phyloP scores from a whole-genome alignment of 768 basidiomycete genomes.

The Nevesoporus exiguus region DNA sequence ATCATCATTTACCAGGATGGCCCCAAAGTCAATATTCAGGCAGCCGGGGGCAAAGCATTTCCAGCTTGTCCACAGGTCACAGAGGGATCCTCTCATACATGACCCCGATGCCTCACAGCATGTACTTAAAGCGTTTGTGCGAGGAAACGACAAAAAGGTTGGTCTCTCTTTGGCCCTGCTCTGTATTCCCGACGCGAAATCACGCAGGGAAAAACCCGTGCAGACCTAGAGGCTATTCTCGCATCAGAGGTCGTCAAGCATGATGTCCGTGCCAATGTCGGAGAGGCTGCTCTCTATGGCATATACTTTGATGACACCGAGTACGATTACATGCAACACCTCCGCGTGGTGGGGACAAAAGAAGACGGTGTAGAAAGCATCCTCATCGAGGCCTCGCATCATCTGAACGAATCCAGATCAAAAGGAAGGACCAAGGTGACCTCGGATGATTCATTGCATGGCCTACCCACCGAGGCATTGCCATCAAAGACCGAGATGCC shows the following conservation, averaged over 20 bases:
- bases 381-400: constrained; percentile 74
- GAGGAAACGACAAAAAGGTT: constrained; percentile 70
- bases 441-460: constrained; percentile 38
- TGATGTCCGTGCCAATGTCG: constrained; percentile 55
- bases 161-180: not conserved
- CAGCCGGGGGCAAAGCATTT: constrained; percentile 90
- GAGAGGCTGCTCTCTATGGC: constrained; percentile 87
- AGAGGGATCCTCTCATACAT: constrained; percentile 92
- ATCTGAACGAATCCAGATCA: constrained; percentile 29
- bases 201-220: constrained; percentile 71
- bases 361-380: constrained; percentile 81
- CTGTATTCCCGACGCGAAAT: constrained; percentile 15
- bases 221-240: constrained; percentile 68
- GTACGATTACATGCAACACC: constrained; percentile 98
- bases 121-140: constrained; percentile 82
- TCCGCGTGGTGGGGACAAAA: constrained; percentile 70
- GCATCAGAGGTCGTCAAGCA: constrained; percentile 45
- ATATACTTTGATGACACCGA: constrained; percentile 93
- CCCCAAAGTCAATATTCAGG: constrained; percentile 83
- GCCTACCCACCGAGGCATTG: constrained; percentile 66
- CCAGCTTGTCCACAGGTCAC: constrained; percentile 95
- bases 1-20: constrained; percentile 42
- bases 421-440: constrained; percentile 38
- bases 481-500: constrained; percentile 75
- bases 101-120: constrained; percentile 85